Base-by-base conservation (phyloP, 371 early-diverging fungal genomes). In the Lichtheimia ornata region DNA sequence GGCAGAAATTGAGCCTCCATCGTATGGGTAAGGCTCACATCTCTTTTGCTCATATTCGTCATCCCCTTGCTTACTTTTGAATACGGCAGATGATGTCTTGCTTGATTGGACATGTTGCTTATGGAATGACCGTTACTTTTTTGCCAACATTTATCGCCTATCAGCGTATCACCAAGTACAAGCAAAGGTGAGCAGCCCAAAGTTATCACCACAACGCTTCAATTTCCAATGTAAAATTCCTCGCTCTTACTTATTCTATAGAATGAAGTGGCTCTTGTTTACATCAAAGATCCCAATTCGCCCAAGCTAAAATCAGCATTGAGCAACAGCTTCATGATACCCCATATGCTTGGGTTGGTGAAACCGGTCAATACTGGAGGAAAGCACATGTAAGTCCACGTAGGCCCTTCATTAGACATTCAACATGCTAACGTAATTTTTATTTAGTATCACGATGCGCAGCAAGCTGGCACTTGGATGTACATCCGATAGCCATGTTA, bases 61-160 rank as follows among this genome's bases (percentile, higher is more conserved):
- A 35, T 0, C 35, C 35, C 4, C 11, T 35, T 6, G 9, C 35
- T 35, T 22, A 22, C 22, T 35, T 35, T 9, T 11, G 11, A 6
- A 35, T 17, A 14, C n/a, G n/a, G 14, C 15, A 61, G 55, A 54
- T 55, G 62, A 61, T 24, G 40, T 22, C 15, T 11, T 61, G 30
- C 24, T 56, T 3, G 44, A 63, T 11, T 42, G 27, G 41, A 41
- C 64, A 18, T 41, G 45, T n/a, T n/a, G 56, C 15, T 17, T 28
- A 28, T 65, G 65, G 65, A 55, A 53, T 20, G 65, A 49, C 12
- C 61, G 54, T 5, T 58, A 65, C 50, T 65, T 65, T 20, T 65
- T 56, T 47, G 57, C 61, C 13, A 65, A 56, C 28, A 56, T 60
- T 15, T 56, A 61, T 25, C 56, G 52, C 18, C 4, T 61, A 53